These are phyloP conservation scores for Exophiala sp. DNA, from an alignment of 2,329 filamentous ascomycete species.

Conservation along the genomic window DNA sequence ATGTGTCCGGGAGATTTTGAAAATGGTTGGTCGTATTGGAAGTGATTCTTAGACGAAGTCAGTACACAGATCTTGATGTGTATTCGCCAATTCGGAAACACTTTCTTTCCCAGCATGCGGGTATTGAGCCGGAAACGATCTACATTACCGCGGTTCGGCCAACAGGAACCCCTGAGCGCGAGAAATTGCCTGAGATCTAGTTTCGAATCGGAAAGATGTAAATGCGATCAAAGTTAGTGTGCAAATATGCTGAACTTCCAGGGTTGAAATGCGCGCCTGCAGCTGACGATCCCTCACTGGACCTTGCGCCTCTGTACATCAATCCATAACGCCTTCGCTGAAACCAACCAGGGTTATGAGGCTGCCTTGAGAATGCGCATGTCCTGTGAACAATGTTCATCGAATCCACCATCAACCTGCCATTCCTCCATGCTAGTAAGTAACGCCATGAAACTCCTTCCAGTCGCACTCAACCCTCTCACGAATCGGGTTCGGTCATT, in stretches of 20 bases:
- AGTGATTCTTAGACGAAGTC: background rate
- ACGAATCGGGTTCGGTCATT: constrained; percentile 25
- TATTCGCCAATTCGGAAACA: background rate
- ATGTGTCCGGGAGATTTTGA: constrained; percentile 45
- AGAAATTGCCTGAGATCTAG: too few species aligned
- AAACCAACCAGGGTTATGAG: background rate
- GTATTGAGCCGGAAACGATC: background rate
- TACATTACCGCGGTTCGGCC: background rate
- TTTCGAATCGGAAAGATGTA: background rate
- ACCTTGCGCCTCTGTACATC: constrained; percentile 5
- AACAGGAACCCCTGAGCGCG: background rate
- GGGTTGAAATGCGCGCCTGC: constrained; percentile 1
- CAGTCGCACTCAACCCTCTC: background rate
- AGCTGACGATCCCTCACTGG: background rate
- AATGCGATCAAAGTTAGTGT: constrained; percentile 5
- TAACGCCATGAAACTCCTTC: background rate
- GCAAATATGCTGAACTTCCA: constrained; percentile 10
- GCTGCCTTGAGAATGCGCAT: background rate
- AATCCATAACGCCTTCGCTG: constrained; percentile 20
- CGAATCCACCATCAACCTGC: background rate
- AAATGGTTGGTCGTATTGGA: constrained; percentile 33
- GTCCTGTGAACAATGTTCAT: background rate
- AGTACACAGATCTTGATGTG: background rate
- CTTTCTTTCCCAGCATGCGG: background rate
- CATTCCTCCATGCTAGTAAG: background rate